Conservation (phyloP, 2,329 filamentous ascomycete genomes). For the Stemphylium vesicarium region DNA sequence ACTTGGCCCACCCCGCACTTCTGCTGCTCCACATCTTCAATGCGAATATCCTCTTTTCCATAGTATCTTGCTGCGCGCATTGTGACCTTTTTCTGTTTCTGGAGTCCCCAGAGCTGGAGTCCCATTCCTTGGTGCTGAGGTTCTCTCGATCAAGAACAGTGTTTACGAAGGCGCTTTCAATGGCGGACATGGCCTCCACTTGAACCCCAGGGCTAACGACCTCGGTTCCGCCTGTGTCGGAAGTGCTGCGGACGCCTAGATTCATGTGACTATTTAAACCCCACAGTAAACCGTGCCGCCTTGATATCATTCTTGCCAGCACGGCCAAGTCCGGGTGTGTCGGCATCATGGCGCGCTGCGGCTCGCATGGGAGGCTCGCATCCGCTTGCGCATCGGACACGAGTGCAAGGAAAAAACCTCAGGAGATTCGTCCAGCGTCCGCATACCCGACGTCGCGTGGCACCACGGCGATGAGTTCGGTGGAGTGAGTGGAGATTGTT, state of each 20-base stretch:
- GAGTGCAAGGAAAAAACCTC: not conserved
- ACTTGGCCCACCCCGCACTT: constrained; percentile 60
- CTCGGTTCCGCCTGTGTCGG: constrained; percentile 8
- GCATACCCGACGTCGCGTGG: constrained; percentile 11
- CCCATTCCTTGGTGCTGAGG: not conserved
- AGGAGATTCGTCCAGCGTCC: constrained; percentile 3
- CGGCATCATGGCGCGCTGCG: constrained; percentile 4
- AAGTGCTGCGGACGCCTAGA: constrained; percentile 2
- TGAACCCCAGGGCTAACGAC: not conserved
- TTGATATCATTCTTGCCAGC: not conserved
- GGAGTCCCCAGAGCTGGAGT: constrained; percentile 10
- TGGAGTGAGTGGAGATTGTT: constrained; percentile 11
- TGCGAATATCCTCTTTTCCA: constrained; percentile 61
- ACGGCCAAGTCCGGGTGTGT: not conserved
- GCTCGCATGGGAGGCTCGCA: constrained; percentile 11
- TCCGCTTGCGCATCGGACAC: constrained; percentile 10
- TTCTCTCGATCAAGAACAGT: constrained; percentile 28
- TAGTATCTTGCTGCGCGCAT: constrained; percentile 65
- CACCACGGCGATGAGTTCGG: not conserved
- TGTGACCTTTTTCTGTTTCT: constrained; percentile 6
- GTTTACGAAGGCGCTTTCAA: constrained; percentile 42
- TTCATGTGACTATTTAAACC: constrained; percentile 4
- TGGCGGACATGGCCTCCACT: constrained; percentile 28
- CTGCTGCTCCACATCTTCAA: constrained; percentile 59
- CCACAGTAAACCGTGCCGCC: constrained; percentile 2